Evolutionary conservation across 176 grass and related monocot genomes (phyloP).

Genomic region (Hordeum vulgare): DNA sequence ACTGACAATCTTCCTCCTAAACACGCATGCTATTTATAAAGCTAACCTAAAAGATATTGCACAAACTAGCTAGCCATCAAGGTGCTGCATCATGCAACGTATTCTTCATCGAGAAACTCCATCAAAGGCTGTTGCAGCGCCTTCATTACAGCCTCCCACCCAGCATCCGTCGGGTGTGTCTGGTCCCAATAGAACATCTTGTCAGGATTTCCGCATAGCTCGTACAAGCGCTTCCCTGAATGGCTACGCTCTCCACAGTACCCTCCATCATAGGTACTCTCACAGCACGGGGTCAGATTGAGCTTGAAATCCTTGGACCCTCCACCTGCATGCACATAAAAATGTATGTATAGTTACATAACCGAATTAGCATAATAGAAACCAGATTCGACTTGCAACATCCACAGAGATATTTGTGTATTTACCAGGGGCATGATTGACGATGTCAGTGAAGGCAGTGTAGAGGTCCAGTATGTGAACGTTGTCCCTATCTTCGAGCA

Average conservation of each 20-base stretch:
- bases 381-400: too few relatives aligned
- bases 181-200: neutral
- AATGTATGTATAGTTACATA: neutral
- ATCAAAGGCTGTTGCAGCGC: neutral
- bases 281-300: neutral
- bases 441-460: neutral
- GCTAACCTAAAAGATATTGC: too few relatives aligned
- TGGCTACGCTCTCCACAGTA: neutral
- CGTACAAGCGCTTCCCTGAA: neutral
- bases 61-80: too few relatives aligned
- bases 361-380: neutral
- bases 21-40: too few relatives aligned
- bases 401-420: too few relatives aligned
- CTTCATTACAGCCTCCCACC: neutral
- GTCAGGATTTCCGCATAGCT: neutral
- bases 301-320: neutral
- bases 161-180: neutral
- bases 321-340: neutral
- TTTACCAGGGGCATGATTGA: neutral
- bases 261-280: neutral
- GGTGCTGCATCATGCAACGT: too few relatives aligned
- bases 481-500: neutral
- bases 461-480: neutral
- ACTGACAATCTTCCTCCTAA: too few relatives aligned
- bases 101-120: neutral